A percentile compares a stretch with the other conserved stretches of the same genome.
phyloP scores from a whole-genome alignment of 371 early-diverging fungal species.

The Mortierella sp. region DNA sequence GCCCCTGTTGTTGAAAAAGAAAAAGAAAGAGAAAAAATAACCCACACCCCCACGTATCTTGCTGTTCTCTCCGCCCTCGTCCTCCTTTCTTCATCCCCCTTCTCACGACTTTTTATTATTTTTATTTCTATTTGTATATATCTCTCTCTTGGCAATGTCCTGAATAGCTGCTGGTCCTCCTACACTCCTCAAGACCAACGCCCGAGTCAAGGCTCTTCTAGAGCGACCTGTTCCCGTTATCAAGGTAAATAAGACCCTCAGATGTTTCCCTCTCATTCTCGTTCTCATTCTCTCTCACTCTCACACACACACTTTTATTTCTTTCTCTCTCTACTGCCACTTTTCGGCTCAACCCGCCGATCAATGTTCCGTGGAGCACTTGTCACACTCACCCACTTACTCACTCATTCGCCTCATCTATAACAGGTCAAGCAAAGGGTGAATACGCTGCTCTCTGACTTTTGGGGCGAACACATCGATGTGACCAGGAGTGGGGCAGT shows the following conservation, averaged over 20 bases:
- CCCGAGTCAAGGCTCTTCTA: constrained; percentile 37
- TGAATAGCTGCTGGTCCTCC: constrained; percentile 47
- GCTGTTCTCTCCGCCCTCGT: no score
- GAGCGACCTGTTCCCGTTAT: constrained; percentile 48
- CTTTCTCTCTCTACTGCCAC: neutral
- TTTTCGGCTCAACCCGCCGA: neutral
- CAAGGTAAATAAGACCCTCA: constrained; percentile 17
- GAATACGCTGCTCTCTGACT: constrained; percentile 43
- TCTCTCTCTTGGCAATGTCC: neutral
- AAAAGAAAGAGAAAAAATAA: neutral
- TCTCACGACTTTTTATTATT: constrained; percentile 1
- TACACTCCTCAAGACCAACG: constrained; percentile 36
- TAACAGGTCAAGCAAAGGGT: constrained; percentile 36
- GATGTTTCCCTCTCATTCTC: neutral
- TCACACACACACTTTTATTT: neutral
- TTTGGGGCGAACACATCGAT: constrained; percentile 47
- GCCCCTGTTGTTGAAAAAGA: neutral
- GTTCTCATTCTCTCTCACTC: neutral
- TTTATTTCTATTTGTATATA: neutral
- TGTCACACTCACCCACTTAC: neutral
- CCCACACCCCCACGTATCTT: no score
- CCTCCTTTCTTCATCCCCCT: neutral
- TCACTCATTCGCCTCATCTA: neutral
- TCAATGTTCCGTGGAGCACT: neutral
- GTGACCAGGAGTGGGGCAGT: constrained; percentile 38